phyloP scores from a whole-genome alignment of 495 filamentous ascomycete genomes.

The Acidomyces sp. region DNA sequence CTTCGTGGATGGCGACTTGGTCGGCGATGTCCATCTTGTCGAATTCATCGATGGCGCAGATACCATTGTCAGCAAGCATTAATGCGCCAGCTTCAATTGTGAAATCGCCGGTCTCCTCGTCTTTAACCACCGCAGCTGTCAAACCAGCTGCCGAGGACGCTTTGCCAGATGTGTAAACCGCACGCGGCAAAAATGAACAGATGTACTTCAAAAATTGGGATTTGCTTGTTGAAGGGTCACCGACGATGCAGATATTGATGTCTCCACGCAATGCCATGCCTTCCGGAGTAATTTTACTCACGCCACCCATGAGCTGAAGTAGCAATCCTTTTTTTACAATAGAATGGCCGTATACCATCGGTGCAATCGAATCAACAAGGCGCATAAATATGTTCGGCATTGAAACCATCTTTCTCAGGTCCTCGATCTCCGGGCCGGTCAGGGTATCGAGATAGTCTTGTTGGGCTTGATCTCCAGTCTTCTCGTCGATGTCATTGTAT shows the following conservation, averaged over 20 bases:
- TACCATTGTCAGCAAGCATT: slow-evolving; percentile 94
- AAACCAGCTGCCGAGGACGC: slow-evolving; percentile 95
- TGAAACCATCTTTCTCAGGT: slow-evolving; percentile 84
- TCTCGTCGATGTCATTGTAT: slow-evolving; percentile 46
- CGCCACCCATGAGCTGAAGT: slow-evolving; percentile 83
- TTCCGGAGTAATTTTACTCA: slow-evolving; percentile 79
- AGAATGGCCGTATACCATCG: slow-evolving; percentile 93
- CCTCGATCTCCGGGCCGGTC: slow-evolving; percentile 72
- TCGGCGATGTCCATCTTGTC: slow-evolving; percentile 99
- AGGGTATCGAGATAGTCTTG: slow-evolving; percentile 75
- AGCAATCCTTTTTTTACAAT: slow-evolving; percentile 96
- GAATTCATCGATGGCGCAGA: slow-evolving; percentile 98
- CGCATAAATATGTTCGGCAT: slow-evolving; percentile 87
- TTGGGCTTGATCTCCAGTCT: slow-evolving; percentile 69
- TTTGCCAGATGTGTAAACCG: slow-evolving; percentile 96
- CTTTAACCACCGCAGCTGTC: slow-evolving; percentile 92
- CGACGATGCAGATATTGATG: slow-evolving; percentile 97
- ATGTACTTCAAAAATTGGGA: slow-evolving; percentile 98
- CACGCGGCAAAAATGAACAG: slow-evolving; percentile 85
- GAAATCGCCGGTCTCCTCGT: slow-evolving; percentile 96
- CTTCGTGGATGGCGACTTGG: slow-evolving; percentile 99
- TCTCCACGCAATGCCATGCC: slow-evolving; percentile 90
- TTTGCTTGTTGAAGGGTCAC: slow-evolving; percentile 95
- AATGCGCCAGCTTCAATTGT: slow-evolving; percentile 97
- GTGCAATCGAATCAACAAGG: slow-evolving; percentile 90